Percentiles rank a stretch among this genome's conserved stretches.
Conservation (phyloP, 1,139 yeast species). For the Yamadazyma diddensiae region DNA sequence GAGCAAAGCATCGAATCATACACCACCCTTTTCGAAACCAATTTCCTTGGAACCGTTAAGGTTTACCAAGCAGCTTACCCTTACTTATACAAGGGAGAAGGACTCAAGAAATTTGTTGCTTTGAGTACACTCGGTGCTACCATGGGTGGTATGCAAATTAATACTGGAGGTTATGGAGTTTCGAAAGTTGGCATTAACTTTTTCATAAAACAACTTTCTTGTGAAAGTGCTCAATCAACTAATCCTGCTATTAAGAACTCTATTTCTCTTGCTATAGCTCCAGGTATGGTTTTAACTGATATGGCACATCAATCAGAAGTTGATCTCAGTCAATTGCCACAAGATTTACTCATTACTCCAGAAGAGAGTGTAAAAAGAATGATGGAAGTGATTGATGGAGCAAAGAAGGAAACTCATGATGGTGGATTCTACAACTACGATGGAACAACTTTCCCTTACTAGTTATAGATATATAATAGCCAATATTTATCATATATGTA, state of each 20-base stretch:
- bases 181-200: constrained; percentile 10
- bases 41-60: constrained; percentile 12
- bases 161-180: constrained; percentile 6
- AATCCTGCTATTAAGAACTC: constrained; percentile 23
- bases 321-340: not conserved
- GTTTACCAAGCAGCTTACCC: constrained; percentile 8
- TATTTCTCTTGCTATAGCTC: constrained; percentile 19
- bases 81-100: constrained; percentile 9
- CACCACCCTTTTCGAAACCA: constrained; percentile 13
- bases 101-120: constrained; percentile 9
- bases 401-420: constrained; percentile 1
- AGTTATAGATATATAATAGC: no score
- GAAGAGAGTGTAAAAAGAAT: constrained; percentile 1
- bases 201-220: constrained; percentile 5
- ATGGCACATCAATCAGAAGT: constrained; percentile 6
- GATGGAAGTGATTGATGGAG: not conserved
- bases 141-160: constrained; percentile 7
- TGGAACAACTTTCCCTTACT: constrained; percentile 1
- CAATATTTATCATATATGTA: no score
- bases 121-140: constrained; percentile 18
- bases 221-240: constrained; percentile 23
- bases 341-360: not conserved
- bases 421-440: constrained; percentile 1
- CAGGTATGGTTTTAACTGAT: constrained; percentile 31
- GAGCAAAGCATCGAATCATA: constrained; percentile 15